Conservation (phyloP, 2,329 filamentous ascomycete species). For the Talaromyces sp. region DNA sequence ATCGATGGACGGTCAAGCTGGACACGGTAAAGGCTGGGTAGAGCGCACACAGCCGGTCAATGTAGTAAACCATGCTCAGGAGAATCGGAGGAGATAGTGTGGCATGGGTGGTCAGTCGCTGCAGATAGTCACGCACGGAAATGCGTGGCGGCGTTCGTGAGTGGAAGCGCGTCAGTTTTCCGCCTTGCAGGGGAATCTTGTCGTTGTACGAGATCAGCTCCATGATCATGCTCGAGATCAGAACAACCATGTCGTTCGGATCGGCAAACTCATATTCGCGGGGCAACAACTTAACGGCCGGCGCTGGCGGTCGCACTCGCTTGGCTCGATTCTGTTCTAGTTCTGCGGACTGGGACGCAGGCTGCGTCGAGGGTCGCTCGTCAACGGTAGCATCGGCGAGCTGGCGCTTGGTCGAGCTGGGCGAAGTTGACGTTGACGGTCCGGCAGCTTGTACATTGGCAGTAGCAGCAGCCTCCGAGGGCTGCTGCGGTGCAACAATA, state of each 20-base stretch:
- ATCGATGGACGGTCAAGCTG: conserved; percentile 92
- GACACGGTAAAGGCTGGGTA: conserved; percentile 96
- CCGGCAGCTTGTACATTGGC: neutral
- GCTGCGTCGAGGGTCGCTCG: conserved; percentile 10
- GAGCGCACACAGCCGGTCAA: conserved; percentile 85
- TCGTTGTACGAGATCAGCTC: conserved; percentile 95
- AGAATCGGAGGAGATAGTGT: conserved; percentile 88
- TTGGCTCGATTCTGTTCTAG: conserved; percentile 38
- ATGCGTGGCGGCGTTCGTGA: conserved; percentile 87
- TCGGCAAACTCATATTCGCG: conserved; percentile 74
- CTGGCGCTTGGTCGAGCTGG: conserved; percentile 21
- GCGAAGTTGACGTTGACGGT: conserved; percentile 7
- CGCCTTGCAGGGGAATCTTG: conserved; percentile 74
- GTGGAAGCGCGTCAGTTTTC: conserved; percentile 88
- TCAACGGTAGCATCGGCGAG: conserved; percentile 23
- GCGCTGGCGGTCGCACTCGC: conserved; percentile 40
- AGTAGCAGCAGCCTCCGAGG: neutral
- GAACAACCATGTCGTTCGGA: conserved; percentile 77
- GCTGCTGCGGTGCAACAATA: neutral
- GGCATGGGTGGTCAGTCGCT: conserved; percentile 86
- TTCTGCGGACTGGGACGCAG: conserved; percentile 18
- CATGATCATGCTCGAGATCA: conserved; percentile 92
- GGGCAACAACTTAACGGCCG: conserved; percentile 52
- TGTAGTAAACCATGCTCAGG: conserved; percentile 99
- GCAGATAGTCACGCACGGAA: conserved; percentile 88